Evolutionary conservation across 2,329 filamentous ascomycete species (phyloP).

Genomic region (Rhynchosporium graminicola): DNA sequence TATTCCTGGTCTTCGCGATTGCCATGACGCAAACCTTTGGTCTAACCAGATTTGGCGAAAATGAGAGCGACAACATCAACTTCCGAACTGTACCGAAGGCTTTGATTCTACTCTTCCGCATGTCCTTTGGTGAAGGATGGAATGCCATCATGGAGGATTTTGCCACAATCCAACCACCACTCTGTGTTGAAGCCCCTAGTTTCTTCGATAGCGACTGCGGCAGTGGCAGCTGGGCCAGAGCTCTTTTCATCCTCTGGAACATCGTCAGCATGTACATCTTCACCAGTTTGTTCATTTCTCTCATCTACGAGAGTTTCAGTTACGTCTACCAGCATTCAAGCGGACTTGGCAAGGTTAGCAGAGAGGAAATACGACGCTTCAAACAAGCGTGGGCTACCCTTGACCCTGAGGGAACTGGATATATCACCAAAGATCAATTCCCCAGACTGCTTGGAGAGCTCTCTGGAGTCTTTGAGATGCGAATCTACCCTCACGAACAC

Average conservation of each 20-base stretch:
- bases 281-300: slow-evolving; percentile 94
- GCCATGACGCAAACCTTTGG: slow-evolving; percentile 95
- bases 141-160: slow-evolving; percentile 97
- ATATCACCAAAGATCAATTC: slow-evolving; percentile 86
- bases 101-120: slow-evolving; percentile 87
- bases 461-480: slow-evolving; percentile 95
- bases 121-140: slow-evolving; percentile 94
- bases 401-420: slow-evolving; percentile 88
- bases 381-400: slow-evolving; percentile 98
- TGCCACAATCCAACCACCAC: slow-evolving; percentile 74
- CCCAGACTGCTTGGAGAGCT: slow-evolving; percentile 87
- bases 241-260: slow-evolving; percentile 95
- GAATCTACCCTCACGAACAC: slow-evolving; percentile 89
- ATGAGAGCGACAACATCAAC: slow-evolving; percentile 79
- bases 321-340: slow-evolving; percentile 98
- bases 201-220: slow-evolving; percentile 94
- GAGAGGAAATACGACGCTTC: slow-evolving; percentile 93
- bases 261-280: slow-evolving; percentile 99
- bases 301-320: slow-evolving; percentile 99
- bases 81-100: slow-evolving; percentile 93
- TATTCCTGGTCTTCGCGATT: slow-evolving; percentile 95
- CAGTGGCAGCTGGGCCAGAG: slow-evolving; percentile 82
- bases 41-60: slow-evolving; percentile 78
- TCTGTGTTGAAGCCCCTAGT: slow-evolving; percentile 69
- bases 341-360: slow-evolving; percentile 84